Conservation (phyloP, 208 protist genomes). For the Angomonas ambiguus region DNA sequence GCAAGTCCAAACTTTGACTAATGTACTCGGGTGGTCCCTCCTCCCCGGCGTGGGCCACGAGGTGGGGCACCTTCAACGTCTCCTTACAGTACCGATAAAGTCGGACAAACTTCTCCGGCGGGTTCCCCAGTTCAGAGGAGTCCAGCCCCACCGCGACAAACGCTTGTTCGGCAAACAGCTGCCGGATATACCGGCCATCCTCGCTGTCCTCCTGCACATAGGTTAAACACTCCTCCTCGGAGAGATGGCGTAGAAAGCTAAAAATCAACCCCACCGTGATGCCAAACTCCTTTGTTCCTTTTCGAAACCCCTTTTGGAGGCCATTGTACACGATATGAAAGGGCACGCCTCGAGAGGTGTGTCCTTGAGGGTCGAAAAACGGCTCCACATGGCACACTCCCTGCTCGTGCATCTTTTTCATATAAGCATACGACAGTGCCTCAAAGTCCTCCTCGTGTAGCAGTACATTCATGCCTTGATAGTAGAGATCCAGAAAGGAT, state of each 20-base stretch:
- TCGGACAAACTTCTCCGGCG: slow-evolving; percentile 45
- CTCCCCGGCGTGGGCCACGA: slow-evolving; percentile 54
- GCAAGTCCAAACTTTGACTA: slow-evolving; percentile 18
- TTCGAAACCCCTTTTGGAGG: slow-evolving; percentile 25
- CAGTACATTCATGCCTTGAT: slow-evolving; percentile 41
- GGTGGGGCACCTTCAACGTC: slow-evolving; percentile 27
- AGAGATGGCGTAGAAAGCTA: slow-evolving; percentile 39
- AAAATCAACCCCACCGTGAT: slow-evolving; percentile 36
- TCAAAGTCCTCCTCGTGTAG: slow-evolving; percentile 44
- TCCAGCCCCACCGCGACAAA: slow-evolving; percentile 47
- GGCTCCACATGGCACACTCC: slow-evolving; percentile 37
- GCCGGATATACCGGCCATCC: slow-evolving; percentile 31
- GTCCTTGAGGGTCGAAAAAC: slow-evolving; percentile 58
- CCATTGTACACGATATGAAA: slow-evolving; percentile 42
- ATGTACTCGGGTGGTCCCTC: slow-evolving; percentile 46
- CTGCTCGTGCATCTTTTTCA: slow-evolving; percentile 24
- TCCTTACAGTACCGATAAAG: slow-evolving; percentile 40
- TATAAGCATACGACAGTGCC: slow-evolving; percentile 42
- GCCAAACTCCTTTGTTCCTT: slow-evolving; percentile 31
- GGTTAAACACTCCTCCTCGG: slow-evolving; percentile 36
- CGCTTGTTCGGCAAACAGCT: slow-evolving; percentile 32
- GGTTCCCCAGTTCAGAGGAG: slow-evolving; percentile 37
- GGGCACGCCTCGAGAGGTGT: slow-evolving; percentile 32
- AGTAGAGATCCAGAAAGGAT: slow-evolving; percentile 57
- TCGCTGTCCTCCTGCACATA: slow-evolving; percentile 28